These are phyloP conservation scores for Amanita rimosa DNA, from an alignment of 768 basidiomycete species.

Conservation along the genomic window DNA sequence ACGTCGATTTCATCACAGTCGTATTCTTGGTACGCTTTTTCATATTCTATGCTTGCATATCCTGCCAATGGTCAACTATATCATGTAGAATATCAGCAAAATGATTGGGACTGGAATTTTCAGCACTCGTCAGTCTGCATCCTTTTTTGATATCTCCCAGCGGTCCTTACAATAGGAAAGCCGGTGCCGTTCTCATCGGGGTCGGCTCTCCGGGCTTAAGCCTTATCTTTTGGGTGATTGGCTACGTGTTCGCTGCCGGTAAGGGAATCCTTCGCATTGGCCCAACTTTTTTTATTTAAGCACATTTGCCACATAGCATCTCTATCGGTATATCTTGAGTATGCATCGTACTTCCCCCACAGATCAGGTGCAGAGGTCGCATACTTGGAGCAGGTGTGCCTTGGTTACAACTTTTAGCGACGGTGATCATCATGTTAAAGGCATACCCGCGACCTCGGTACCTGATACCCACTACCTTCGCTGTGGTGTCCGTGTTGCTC, in stretches of 20 bases:
- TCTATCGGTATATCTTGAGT: conserved; percentile 31
- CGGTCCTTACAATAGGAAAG: conserved; percentile 9
- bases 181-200: conserved; percentile 24
- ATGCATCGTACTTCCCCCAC: conserved; percentile 34
- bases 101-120: conserved; percentile 30
- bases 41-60: neutral
- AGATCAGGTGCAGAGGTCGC: conserved; percentile 39
- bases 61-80: neutral
- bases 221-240: conserved; percentile 30
- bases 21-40: conserved; percentile 14
- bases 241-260: conserved; percentile 24
- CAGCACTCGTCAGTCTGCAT: conserved; percentile 15
- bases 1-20: conserved; percentile 20
- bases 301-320: conserved; percentile 13
- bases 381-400: conserved; percentile 30
- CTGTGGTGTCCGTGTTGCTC: conserved; percentile 26
- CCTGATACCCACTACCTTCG: conserved; percentile 31
- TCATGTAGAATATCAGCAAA: conserved; percentile 19
- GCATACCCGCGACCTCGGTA: conserved; percentile 31
- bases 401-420: neutral
- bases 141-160: neutral
- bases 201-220: conserved; percentile 28
- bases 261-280: neutral
- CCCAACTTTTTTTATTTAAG: neutral
- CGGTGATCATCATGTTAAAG: conserved; percentile 10